A percentile compares a stretch with the other conserved stretches of the same genome.
phyloP scores from a whole-genome alignment of 176 grass and related monocot species.

The maize (Zea mays) region Zm-B73-REFERENCE-NAM-5.0 NC_050096.1:249781501-249782000 shows the following conservation, averaged over 20 bases:
- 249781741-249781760: conserved; percentile 50
- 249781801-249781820: conserved; percentile 61
- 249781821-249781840: conserved; percentile 40
- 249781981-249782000: conserved; percentile 52
- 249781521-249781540: neutral
- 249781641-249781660: conserved; percentile 86
- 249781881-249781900: conserved; percentile 34
- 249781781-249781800: conserved; percentile 38
- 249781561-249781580: conserved; percentile 31
- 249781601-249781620: conserved; percentile 76
- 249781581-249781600: conserved; percentile 85
- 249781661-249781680: conserved; percentile 76
- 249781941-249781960: conserved; percentile 35
- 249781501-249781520: conserved; percentile 16
- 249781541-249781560: conserved; percentile 21
- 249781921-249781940: conserved; percentile 24
- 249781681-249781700: conserved; percentile 72
- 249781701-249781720: conserved; percentile 53
- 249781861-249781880: conserved; percentile 42
- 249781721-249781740: conserved; percentile 53
- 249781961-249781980: conserved; percentile 38
- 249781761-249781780: conserved; percentile 44
- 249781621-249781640: conserved; percentile 88
- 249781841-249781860: conserved; percentile 36
- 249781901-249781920: conserved; percentile 41